Percentiles rank a stretch among this genome's conserved stretches.
Conservation (phyloP, 306 rosid species). For the Vigna angularis region DNA sequence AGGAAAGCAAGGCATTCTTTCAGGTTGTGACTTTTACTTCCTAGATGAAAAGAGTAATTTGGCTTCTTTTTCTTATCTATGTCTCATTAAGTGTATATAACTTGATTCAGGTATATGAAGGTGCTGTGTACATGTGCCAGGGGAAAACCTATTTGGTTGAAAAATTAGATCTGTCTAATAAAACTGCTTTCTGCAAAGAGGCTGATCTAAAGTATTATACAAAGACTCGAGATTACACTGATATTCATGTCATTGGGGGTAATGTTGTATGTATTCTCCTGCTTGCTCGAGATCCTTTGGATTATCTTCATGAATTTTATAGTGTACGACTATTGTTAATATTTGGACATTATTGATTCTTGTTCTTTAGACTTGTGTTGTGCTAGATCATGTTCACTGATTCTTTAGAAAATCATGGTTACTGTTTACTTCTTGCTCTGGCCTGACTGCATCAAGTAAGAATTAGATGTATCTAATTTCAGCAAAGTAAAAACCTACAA, state of each 20-base stretch:
- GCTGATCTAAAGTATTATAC: slow-evolving; percentile 93
- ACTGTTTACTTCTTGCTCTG: not conserved
- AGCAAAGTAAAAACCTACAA: not conserved
- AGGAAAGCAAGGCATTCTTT: slow-evolving; percentile 96
- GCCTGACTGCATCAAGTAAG: not conserved
- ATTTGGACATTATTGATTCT: slow-evolving; percentile 2
- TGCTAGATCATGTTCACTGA: not conserved
- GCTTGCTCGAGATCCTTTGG: slow-evolving; percentile 26
- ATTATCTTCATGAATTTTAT: slow-evolving; percentile 38
- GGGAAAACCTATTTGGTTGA: slow-evolving; percentile 87
- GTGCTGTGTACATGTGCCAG: slow-evolving; percentile 90
- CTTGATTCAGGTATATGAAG: slow-evolving; percentile 82
- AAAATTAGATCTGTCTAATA: slow-evolving; percentile 67
- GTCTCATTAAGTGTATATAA: slow-evolving; percentile 32
- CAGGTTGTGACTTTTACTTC: slow-evolving; percentile 61
- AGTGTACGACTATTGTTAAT: not conserved
- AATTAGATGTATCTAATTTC: not conserved
- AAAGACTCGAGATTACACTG: slow-evolving; percentile 78
- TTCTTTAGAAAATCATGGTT: slow-evolving; percentile 1
- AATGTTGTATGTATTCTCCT: slow-evolving; percentile 68
- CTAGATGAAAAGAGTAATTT: slow-evolving; percentile 24
- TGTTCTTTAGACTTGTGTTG: slow-evolving; percentile 40
- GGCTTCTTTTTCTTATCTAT: slow-evolving; percentile 7
- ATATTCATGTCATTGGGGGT: slow-evolving; percentile 82
- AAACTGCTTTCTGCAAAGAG: slow-evolving; percentile 69